A percentile compares a stretch with the other conserved stretches of the same genome.
Evolutionary conservation across 2,329 filamentous ascomycete species (phyloP).

Genomic region (Aspergillus spinulosporus): DNA sequence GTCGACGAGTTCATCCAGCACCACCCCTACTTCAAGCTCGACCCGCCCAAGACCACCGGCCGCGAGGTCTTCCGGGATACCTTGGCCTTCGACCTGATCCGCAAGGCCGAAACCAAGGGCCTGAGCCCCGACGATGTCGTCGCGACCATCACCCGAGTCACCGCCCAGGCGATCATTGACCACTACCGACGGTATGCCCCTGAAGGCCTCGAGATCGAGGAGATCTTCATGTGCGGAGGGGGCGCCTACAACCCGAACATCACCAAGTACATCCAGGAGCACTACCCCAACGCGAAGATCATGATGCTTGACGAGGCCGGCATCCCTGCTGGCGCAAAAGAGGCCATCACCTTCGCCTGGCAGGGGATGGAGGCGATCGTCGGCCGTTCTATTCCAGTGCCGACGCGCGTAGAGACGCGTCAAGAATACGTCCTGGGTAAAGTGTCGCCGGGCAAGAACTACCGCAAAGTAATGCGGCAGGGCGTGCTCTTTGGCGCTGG

Average conservation of each 20-base stretch:
- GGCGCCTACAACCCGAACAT: constrained; percentile 46
- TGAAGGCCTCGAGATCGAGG: constrained; percentile 48
- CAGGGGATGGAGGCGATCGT: constrained; percentile 62
- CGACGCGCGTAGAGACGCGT: constrained; percentile 55
- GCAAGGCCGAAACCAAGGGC: constrained; percentile 1
- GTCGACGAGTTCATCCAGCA: constrained; percentile 54
- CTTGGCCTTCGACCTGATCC: constrained; percentile 1
- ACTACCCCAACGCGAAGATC: constrained; percentile 53
- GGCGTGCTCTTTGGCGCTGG: constrained; percentile 54
- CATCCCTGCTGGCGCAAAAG: constrained; percentile 59
- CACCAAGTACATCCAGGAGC: constrained; percentile 51
- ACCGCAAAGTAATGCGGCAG: constrained; percentile 54
- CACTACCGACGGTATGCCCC: constrained; percentile 53
- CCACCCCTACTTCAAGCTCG: constrained; percentile 51
- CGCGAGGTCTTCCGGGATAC: constrained; percentile 54
- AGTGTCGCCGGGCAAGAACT: constrained; percentile 56
- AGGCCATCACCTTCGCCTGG: constrained; percentile 62
- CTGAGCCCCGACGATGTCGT: constrained; percentile 5
- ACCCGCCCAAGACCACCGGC: constrained; percentile 59
- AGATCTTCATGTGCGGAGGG: constrained; percentile 57
- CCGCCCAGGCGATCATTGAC: constrained; percentile 59
- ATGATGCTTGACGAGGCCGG: constrained; percentile 60
- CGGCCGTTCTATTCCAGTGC: constrained; percentile 57
- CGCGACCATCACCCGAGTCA: constrained; percentile 52
- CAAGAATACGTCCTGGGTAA: constrained; percentile 57